These are phyloP conservation scores for Parascedosporium putredinis DNA, from an alignment of 2,329 filamentous ascomycete species.

Conservation along the genomic window DNA sequence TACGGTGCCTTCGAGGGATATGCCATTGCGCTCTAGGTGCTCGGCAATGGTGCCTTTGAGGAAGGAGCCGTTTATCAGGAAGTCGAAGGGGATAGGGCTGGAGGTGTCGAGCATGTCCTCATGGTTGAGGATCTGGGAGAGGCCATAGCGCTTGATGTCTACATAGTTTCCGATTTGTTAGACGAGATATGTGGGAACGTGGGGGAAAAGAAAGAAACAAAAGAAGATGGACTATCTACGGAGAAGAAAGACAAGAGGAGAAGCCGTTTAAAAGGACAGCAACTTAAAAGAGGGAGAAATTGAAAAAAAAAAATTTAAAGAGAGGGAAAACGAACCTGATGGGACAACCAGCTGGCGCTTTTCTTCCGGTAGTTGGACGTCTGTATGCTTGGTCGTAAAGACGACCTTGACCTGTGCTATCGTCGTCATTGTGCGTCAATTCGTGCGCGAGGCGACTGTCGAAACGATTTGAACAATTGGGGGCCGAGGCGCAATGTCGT, in stretches of 20 bases:
- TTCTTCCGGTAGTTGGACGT: slow-evolving; percentile 51
- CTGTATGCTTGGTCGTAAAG: slow-evolving; percentile 53
- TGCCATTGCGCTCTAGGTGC: slow-evolving; percentile 74
- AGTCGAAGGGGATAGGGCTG: slow-evolving; percentile 73
- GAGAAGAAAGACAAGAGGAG: no score
- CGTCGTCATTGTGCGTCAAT: slow-evolving; percentile 14
- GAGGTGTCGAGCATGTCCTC: slow-evolving; percentile 58
- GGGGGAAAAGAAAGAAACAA: slow-evolving; percentile 11
- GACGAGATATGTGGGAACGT: slow-evolving; percentile 3
- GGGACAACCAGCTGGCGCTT: slow-evolving; percentile 54
- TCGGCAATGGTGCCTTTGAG: slow-evolving; percentile 83
- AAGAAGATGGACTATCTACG: no score
- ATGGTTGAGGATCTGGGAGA: slow-evolving; percentile 61
- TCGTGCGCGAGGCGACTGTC: neutral
- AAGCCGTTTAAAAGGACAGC: no score
- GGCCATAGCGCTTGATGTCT: slow-evolving; percentile 61
- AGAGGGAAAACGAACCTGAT: slow-evolving; percentile 30
- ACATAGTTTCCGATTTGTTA: neutral
- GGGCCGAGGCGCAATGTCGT: no score
- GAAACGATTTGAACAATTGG: neutral
- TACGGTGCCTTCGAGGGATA: slow-evolving; percentile 79
- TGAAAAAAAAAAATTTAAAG: neutral
- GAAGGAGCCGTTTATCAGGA: slow-evolving; percentile 89
- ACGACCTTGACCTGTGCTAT: slow-evolving; percentile 56
- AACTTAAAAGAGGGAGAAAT: neutral